Base-by-base conservation (phyloP, 768 basidiomycete species). In the Rhizopogon salebrosus region DNA sequence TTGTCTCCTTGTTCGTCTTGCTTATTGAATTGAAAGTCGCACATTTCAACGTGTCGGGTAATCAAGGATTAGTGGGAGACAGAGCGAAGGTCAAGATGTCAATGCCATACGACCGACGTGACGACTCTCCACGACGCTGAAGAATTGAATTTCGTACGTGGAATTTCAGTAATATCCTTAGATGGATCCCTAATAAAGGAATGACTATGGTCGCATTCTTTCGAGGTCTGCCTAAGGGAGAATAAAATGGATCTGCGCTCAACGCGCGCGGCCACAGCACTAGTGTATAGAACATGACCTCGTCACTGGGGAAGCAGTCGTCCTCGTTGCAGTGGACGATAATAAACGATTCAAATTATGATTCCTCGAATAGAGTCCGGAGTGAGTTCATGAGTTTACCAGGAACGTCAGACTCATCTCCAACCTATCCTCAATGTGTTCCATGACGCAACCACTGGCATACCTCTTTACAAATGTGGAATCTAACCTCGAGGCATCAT, bases 401-500 rank as follows among this genome's bases (percentile, higher is more conserved):
- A n/a, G n/a, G n/a, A n/a, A n/a, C n/a, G n/a, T n/a, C n/a, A n/a
- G n/a, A n/a, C n/a, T n/a, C n/a, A n/a, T n/a, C n/a, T n/a, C n/a
- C n/a, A n/a, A n/a, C n/a, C n/a, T n/a, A n/a, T n/a, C n/a, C n/a
- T n/a, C n/a, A n/a, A n/a, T n/a, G n/a, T n/a, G n/a, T n/a, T n/a
- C n/a, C n/a, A n/a, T n/a, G n/a, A n/a, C n/a, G n/a, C n/a, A n/a
- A n/a, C n/a, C n/a, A n/a, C n/a, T n/a, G n/a, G n/a, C n/a, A n/a
- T n/a, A n/a, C n/a, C n/a, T n/a, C 49, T 74, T 75, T 55, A 58
- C 54, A 14, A 54, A 58, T 36, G 62, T 66, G 3, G 54, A 69
- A 41, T 71, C 70, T 0, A 35, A 64, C n/a, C 61, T 78, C 0
- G 65, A 78, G 54, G 49, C 24, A 1, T 35, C 58, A 6, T 68